Evolutionary conservation across 441 rosid genomes (phyloP).

Genomic region (Corymbia calophylla): DNA sequence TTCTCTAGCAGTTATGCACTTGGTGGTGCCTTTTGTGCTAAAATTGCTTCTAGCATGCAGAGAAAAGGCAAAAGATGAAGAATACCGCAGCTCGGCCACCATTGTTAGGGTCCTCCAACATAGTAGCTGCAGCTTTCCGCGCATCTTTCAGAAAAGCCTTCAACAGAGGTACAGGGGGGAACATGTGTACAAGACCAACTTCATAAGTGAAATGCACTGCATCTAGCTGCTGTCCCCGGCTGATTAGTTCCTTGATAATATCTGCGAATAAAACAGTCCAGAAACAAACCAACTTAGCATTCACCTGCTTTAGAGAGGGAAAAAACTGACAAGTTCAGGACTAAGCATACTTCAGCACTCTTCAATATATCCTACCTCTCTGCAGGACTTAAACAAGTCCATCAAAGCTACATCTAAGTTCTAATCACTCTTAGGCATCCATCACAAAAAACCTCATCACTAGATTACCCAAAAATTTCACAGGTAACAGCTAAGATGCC

Average conservation of each 20-base stretch:
- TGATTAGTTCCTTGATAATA: constrained; percentile 73
- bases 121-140: constrained; percentile 74
- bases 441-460: not conserved
- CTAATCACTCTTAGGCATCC: not conserved
- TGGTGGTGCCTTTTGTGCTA: not conserved
- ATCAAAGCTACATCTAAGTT: not conserved
- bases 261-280: constrained; percentile 22
- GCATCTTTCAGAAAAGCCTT: constrained; percentile 85
- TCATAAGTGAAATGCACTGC: constrained; percentile 95
- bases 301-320: not conserved
- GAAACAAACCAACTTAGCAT: not conserved
- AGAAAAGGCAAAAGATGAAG: not conserved
- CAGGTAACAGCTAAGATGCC: not conserved
- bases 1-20: not conserved
- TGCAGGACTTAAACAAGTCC: not conserved
- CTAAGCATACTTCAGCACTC: not conserved
- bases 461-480: not conserved
- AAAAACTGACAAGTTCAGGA: not conserved
- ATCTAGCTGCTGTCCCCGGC: constrained; percentile 91
- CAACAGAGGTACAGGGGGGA: constrained; percentile 85
- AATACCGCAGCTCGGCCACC: constrained; percentile 79
- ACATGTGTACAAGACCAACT: constrained; percentile 75
- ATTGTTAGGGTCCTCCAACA: constrained; percentile 80
- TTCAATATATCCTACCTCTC: not conserved
- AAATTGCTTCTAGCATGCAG: not conserved